A percentile compares a stretch with the other conserved stretches of the same genome.
These are phyloP conservation scores for Chaetomium fimeti DNA, from an alignment of 495 filamentous ascomycete species.

Conservation along the genomic window DNA sequence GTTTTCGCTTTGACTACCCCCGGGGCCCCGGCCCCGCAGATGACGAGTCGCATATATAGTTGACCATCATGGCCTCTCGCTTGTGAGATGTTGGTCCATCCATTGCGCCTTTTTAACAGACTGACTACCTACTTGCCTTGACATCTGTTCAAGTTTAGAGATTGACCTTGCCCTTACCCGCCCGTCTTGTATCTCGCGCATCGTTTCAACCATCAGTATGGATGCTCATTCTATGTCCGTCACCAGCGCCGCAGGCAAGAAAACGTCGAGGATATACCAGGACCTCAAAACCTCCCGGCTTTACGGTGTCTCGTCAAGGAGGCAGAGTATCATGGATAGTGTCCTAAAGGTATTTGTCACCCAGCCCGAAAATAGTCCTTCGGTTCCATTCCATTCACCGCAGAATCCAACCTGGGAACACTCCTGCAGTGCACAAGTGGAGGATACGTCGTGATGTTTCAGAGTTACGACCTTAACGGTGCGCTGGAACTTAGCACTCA, in stretches of 20 bases:
- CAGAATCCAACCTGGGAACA: not conserved
- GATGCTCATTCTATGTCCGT: constrained; percentile 52
- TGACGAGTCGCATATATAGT: not conserved
- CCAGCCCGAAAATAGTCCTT: not conserved
- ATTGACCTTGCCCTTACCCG: not conserved
- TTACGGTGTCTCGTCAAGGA: constrained; percentile 11
- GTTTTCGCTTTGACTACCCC: not conserved
- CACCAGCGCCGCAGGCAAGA: constrained; percentile 42
- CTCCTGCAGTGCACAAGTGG: not conserved
- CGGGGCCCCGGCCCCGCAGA: not conserved
- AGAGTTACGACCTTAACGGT: not conserved
- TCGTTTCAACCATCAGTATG: constrained; percentile 35
- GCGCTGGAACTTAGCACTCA: constrained; percentile 19
- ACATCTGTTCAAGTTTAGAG: not conserved
- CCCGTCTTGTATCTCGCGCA: not conserved
- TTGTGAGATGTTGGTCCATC: not conserved
- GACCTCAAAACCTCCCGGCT: constrained; percentile 42
- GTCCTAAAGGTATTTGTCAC: constrained; percentile 25
- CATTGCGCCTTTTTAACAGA: not conserved
- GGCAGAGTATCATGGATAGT: constrained; percentile 36
- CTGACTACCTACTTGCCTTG: not conserved
- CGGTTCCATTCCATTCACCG: not conserved
- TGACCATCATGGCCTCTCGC: not conserved
- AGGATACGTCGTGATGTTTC: not conserved
- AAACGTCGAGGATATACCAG: constrained; percentile 48